Percentiles rank a stretch among this genome's conserved stretches.
Evolutionary conservation across 805 yeast genomes (phyloP).

Genomic region (Citeromyces matritensis): DNA sequence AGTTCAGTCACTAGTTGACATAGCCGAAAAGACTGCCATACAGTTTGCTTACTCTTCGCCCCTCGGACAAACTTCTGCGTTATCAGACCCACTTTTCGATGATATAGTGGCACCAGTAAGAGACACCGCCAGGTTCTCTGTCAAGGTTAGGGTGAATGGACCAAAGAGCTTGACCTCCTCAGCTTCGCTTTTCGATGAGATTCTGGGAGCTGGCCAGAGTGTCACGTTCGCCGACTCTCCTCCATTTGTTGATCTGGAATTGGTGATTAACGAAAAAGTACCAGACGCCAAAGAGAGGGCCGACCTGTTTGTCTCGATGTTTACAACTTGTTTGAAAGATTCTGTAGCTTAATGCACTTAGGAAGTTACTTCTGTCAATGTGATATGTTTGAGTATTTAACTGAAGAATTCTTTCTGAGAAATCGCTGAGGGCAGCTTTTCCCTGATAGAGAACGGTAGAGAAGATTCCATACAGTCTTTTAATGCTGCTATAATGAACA

Average conservation of each 20-base stretch:
- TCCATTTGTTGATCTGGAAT: constrained; percentile 18
- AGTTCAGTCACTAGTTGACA: constrained; percentile 4
- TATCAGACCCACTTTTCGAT: constrained; percentile 47
- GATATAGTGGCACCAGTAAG: constrained; percentile 31
- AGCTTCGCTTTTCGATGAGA: constrained; percentile 8
- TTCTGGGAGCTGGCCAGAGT: constrained; percentile 7
- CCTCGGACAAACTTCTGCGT: constrained; percentile 23
- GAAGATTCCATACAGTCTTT: too few relatives aligned
- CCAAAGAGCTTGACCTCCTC: constrained; percentile 5
- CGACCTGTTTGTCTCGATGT: too few relatives aligned
- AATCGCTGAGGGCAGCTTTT: too few relatives aligned
- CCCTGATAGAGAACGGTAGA: too few relatives aligned
- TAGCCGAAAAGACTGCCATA: constrained; percentile 25
- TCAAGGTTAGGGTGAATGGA: constrained; percentile 14
- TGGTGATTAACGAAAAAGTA: constrained; percentile 21
- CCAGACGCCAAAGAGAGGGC: constrained; percentile 32
- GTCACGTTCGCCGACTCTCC: constrained; percentile 9
- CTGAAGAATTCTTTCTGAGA: too few relatives aligned
- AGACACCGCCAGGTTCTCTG: constrained; percentile 24
- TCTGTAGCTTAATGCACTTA: too few relatives aligned
- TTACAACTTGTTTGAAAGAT: too few relatives aligned
- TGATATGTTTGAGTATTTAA: too few relatives aligned
- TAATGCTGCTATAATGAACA: too few relatives aligned
- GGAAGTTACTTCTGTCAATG: too few relatives aligned
- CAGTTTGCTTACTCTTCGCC: constrained; percentile 21